These are phyloP conservation scores for Mycena capillaripes DNA, from an alignment of 768 basidiomycete species.

Conservation along the genomic window DNA sequence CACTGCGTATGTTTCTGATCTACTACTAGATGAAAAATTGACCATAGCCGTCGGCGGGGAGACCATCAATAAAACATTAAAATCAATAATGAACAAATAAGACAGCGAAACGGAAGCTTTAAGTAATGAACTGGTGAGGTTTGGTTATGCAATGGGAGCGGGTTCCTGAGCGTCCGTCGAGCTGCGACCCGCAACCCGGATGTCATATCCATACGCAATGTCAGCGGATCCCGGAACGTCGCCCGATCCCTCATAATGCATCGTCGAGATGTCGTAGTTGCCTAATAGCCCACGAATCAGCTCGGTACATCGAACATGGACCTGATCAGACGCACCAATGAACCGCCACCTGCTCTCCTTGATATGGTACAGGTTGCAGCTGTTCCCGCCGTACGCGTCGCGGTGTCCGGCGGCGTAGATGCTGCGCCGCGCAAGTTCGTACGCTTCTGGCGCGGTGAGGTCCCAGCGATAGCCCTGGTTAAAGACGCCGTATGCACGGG, in stretches of 20 bases:
- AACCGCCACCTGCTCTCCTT: slow-evolving; percentile 96
- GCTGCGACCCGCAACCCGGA: slow-evolving; percentile 70
- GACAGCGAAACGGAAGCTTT: no score
- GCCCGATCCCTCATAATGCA: slow-evolving; percentile 92
- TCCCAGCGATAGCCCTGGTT: slow-evolving; percentile 97
- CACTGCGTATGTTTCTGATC: no score
- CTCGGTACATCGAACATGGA: not conserved
- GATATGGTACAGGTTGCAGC: slow-evolving; percentile 95
- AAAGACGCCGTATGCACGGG: slow-evolving; percentile 97
- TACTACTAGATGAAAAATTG: no score
- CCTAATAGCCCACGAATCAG: slow-evolving; percentile 58
- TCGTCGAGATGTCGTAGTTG: slow-evolving; percentile 90
- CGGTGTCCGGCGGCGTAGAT: slow-evolving; percentile 98
- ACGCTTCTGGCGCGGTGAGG: slow-evolving; percentile 90
- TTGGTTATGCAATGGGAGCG: no score
- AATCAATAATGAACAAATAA: no score
- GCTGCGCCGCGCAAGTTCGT: slow-evolving; percentile 91
- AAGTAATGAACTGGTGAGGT: no score
- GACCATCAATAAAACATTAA: no score
- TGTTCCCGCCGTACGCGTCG: slow-evolving; percentile 96
- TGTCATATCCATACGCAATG: slow-evolving; percentile 83
- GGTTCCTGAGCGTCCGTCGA: slow-evolving; percentile 49
- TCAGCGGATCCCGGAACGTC: slow-evolving; percentile 72
- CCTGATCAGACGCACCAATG: slow-evolving; percentile 72
- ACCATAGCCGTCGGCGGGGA: no score